Percentiles rank a stretch among this genome's conserved stretches.
phyloP scores from a whole-genome alignment of 2,329 filamentous ascomycete species.

The Colletotrichum lentis region DNA sequence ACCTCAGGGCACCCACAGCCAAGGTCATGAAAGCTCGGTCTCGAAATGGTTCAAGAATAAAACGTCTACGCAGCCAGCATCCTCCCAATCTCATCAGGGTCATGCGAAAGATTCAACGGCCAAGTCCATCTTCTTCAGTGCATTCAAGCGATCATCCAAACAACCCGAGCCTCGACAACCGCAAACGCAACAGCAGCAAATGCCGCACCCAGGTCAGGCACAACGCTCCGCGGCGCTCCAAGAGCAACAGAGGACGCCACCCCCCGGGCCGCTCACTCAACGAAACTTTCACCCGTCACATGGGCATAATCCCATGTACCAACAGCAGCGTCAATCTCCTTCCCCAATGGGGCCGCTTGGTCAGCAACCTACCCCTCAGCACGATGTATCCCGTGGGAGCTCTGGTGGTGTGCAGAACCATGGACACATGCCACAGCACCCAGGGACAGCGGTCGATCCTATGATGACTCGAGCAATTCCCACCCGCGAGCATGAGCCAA shows the following conservation, averaged over 20 bases:
- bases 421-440: constrained; percentile 7
- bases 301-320: constrained; percentile 20
- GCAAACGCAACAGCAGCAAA: constrained; percentile 34
- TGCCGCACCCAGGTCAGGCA: constrained; percentile 1
- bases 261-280: constrained; percentile 20
- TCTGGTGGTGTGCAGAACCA: constrained; percentile 15
- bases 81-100: constrained; percentile 31
- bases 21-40: constrained; percentile 12
- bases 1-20: not conserved
- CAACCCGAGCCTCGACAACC: constrained; percentile 38
- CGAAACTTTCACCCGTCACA: constrained; percentile 1
- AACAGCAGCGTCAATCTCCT: constrained; percentile 17
- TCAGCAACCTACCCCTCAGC: constrained; percentile 13
- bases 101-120: constrained; percentile 40
- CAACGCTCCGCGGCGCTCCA: constrained; percentile 4
- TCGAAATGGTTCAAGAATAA: constrained; percentile 38
- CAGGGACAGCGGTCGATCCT: constrained; percentile 8
- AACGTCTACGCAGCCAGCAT: constrained; percentile 21
- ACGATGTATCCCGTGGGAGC: constrained; percentile 1
- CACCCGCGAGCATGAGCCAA: not conserved
- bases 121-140: constrained; percentile 41
- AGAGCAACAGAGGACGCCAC: constrained; percentile 20
- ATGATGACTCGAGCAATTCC: constrained; percentile 4
- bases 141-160: constrained; percentile 43
- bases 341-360: not conserved